phyloP scores from a whole-genome alignment of 2,329 filamentous ascomycete genomes.

The Acarospora socialis region DNA sequence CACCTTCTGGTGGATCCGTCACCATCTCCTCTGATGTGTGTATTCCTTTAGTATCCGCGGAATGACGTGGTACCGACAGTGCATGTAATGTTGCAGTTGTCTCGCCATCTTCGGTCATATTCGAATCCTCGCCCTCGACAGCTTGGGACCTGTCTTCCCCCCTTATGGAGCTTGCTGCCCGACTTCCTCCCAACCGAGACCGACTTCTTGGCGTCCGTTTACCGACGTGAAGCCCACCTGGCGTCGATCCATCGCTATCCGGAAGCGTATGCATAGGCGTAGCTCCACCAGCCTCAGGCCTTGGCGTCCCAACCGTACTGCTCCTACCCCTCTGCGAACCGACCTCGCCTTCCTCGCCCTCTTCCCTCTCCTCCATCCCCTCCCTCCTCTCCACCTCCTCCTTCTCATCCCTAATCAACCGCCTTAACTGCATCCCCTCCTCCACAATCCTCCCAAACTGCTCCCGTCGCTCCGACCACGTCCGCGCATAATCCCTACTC shows the following conservation, averaged over 20 bases:
- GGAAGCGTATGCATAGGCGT: slow-evolving; percentile 20
- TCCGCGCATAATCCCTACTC: slow-evolving; percentile 63
- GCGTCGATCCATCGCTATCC: slow-evolving; percentile 6
- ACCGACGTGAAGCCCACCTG: slow-evolving; percentile 19
- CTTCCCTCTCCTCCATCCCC: slow-evolving; percentile 55
- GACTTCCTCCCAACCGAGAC: slow-evolving; percentile 27
- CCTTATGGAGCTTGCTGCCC: slow-evolving; percentile 19
- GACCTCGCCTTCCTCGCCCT: slow-evolving; percentile 39
- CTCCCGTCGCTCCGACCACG: slow-evolving; percentile 71
- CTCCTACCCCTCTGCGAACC: slow-evolving; percentile 36
- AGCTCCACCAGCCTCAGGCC: slow-evolving; percentile 25
- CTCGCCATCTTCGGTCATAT: slow-evolving; percentile 42
- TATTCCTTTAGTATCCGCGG: too few species aligned
- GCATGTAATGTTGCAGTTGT: slow-evolving; percentile 28
- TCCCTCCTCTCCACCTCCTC: slow-evolving; percentile 82
- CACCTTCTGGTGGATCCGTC: slow-evolving; percentile 8
- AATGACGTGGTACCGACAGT: too few species aligned
- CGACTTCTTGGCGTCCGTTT: slow-evolving; percentile 20
- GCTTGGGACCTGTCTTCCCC: slow-evolving; percentile 25
- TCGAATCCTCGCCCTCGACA: slow-evolving; percentile 40
- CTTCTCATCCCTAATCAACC: slow-evolving; percentile 86
- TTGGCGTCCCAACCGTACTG: slow-evolving; percentile 35
- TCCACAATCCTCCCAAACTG: slow-evolving; percentile 83
- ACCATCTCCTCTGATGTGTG: slow-evolving; percentile 17
- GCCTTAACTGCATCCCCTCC: slow-evolving; percentile 72